phyloP scores from a whole-genome alignment of 2,329 filamentous ascomycete genomes.

The Ophidiomyces ophidiicola region DNA sequence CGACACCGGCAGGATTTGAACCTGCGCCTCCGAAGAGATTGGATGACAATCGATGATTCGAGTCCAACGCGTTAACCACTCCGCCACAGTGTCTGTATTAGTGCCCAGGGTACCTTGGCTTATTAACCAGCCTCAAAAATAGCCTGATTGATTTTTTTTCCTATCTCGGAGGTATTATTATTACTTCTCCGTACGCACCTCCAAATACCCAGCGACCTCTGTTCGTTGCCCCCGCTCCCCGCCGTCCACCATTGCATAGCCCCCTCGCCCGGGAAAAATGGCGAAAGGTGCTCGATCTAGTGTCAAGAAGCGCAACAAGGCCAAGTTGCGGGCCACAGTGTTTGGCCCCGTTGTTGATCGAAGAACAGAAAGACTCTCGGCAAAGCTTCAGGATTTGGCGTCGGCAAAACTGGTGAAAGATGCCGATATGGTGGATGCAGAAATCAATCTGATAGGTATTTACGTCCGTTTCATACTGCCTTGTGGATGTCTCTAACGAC shows the following conservation, averaged over 20 bases:
- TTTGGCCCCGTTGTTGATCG: slow-evolving; percentile 74
- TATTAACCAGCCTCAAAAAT: too few relatives aligned
- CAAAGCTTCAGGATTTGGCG: slow-evolving; percentile 71
- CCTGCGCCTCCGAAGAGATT: too few relatives aligned
- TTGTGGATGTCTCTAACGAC: background rate
- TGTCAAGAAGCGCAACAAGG: slow-evolving; percentile 69
- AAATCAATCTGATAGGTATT: slow-evolving; percentile 21
- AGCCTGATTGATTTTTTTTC: too few relatives aligned
- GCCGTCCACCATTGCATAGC: background rate
- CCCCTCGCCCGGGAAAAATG: slow-evolving; percentile 42
- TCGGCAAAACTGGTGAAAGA: slow-evolving; percentile 47
- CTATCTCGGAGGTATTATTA: too few relatives aligned
- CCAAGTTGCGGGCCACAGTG: slow-evolving; percentile 63
- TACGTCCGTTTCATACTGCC: background rate
- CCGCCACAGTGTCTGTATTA: too few relatives aligned
- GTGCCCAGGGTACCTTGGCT: too few relatives aligned
- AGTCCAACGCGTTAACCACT: too few relatives aligned
- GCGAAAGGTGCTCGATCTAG: slow-evolving; percentile 77
- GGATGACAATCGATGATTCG: too few relatives aligned
- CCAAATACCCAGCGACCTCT: background rate
- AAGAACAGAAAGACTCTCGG: slow-evolving; percentile 68
- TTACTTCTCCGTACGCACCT: too few relatives aligned
- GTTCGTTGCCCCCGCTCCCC: background rate
- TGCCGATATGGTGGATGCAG: slow-evolving; percentile 33
- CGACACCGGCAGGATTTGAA: too few relatives aligned